Evolutionary conservation across 2,329 filamentous ascomycete genomes (phyloP).

Genomic region (Colletotrichum sp.): DNA sequence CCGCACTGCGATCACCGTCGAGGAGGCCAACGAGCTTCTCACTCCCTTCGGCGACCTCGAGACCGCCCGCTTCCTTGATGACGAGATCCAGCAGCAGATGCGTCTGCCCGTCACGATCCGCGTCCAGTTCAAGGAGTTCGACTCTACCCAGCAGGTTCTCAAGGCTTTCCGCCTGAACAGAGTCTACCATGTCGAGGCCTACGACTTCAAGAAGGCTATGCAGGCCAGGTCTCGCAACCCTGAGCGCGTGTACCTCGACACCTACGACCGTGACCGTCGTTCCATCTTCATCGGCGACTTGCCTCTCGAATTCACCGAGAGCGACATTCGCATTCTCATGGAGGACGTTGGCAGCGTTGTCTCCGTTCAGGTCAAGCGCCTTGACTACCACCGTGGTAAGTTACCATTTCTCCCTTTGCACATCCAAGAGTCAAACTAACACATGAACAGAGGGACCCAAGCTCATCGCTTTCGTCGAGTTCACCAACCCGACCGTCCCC

Average conservation of each 20-base stretch:
- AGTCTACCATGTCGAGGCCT: conserved; percentile 32
- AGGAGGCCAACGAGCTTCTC: conserved; percentile 51
- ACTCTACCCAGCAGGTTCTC: conserved; percentile 54
- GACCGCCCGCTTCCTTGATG: conserved; percentile 29
- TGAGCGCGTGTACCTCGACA: conserved; percentile 30
- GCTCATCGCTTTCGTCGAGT: conserved; percentile 45
- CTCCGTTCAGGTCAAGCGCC: conserved; percentile 31
- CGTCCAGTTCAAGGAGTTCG: conserved; percentile 56
- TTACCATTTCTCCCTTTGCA: not conserved
- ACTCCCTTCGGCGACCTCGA: conserved; percentile 50
- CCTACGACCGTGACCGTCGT: conserved; percentile 48
- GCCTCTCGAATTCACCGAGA: conserved; percentile 39
- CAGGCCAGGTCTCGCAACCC: conserved; percentile 13
- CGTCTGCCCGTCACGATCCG: conserved; percentile 42
- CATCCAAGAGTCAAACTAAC: not conserved
- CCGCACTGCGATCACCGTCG: conserved; percentile 39
- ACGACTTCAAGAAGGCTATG: conserved; percentile 29
- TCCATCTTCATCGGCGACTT: conserved; percentile 55
- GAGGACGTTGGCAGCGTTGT: conserved; percentile 42
- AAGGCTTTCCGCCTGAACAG: conserved; percentile 41
- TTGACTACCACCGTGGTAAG: conserved; percentile 11
- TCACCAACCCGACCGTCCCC: conserved; percentile 38
- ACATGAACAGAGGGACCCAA: conserved; percentile 2
- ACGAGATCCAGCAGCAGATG: conserved; percentile 35
- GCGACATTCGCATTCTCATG: conserved; percentile 40